Evolutionary conservation across 352 stramenopile species (phyloP), one percentile per base, ranked within the genome.

Genomic region (Pythium dissimile): DNA sequence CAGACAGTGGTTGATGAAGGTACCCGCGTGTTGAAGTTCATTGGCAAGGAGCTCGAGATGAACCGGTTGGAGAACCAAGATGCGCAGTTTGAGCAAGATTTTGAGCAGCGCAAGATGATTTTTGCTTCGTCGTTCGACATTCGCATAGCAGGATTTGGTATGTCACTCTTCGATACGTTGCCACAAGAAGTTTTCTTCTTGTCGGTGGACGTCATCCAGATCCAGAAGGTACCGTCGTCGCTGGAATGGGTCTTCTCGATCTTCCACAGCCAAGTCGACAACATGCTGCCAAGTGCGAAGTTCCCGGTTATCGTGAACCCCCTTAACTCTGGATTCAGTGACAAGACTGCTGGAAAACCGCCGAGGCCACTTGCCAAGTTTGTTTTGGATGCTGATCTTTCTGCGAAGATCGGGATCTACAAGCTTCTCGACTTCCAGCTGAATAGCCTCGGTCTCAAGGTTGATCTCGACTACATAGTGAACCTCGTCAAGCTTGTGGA

Each of bases 291-390:
- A 15, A 85, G 62, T 16, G 82, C 85, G 1, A 88, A 88, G 53
- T 95, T 92, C 65, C 81, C 85, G 8, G 85, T 93, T 7, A 89
- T 95, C 23, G 62, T 95, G 58, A 91, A 90, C 65, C 85, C 83
- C 3, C 67, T 89, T 5, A 80, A 88, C 49, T 74, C 81, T 3
- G 85, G 85, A 4, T 95, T 89, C 55, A 92, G 81, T 69, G 80
- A 86, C 56, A 88, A 79, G 58, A 72, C 76, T 1, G 59, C 78
- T 24, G 80, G 79, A 16, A 83, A 88, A 27, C 67, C 78, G 15
- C 65, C 72, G 2, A 72, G 83, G 31, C 85, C 85, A 2, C 71
- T 93, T 20, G 38, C 93, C 18, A 86, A 86, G 31, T 53, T 95
- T 10, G 71, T 85, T n/a, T 59, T 92, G 21, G 80, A 90, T 51